A percentile compares a stretch with the other conserved stretches of the same genome.
phyloP scores from a whole-genome alignment of 495 filamentous ascomycete genomes.

The Aspergillus bridgeri region DNA sequence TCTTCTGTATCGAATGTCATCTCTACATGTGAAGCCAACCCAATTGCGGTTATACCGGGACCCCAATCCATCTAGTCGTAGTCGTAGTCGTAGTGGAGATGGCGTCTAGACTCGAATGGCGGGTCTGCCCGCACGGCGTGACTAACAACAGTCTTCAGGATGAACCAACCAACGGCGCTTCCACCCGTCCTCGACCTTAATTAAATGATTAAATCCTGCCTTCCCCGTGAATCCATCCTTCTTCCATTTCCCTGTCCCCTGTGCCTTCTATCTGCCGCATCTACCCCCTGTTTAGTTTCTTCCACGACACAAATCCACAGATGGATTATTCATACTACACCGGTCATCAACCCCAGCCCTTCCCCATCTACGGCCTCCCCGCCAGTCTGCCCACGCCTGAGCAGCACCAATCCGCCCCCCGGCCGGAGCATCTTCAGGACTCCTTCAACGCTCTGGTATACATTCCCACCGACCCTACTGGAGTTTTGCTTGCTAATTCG shows the following conservation, averaged over 20 bases:
- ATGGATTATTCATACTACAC: conserved; percentile 46
- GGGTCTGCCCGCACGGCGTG: background rate
- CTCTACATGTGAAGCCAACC: conserved; percentile 7
- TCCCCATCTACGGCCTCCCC: conserved; percentile 37
- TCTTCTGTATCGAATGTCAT: conserved; percentile 1
- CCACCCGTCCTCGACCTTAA: background rate
- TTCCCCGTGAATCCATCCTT: background rate
- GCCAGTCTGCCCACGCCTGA: conserved; percentile 36
- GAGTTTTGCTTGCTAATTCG: background rate
- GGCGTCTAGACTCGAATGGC: background rate
- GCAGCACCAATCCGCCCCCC: conserved; percentile 22
- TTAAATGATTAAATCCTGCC: background rate
- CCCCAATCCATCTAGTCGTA: too few relatives aligned
- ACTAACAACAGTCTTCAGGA: background rate
- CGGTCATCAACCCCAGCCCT: conserved; percentile 31
- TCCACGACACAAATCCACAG: background rate
- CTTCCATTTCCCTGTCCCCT: background rate
- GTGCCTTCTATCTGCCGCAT: background rate
- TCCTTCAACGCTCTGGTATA: conserved; percentile 28
- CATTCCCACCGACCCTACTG: background rate
- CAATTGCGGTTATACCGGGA: conserved; percentile 1
- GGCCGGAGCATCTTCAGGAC: conserved; percentile 27
- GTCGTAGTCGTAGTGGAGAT: too few relatives aligned
- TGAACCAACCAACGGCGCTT: background rate
- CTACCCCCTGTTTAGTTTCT: background rate